Evolutionary conservation across 257 asterid genomes (phyloP).

Genomic region (Solanum habrochaites): DNA sequence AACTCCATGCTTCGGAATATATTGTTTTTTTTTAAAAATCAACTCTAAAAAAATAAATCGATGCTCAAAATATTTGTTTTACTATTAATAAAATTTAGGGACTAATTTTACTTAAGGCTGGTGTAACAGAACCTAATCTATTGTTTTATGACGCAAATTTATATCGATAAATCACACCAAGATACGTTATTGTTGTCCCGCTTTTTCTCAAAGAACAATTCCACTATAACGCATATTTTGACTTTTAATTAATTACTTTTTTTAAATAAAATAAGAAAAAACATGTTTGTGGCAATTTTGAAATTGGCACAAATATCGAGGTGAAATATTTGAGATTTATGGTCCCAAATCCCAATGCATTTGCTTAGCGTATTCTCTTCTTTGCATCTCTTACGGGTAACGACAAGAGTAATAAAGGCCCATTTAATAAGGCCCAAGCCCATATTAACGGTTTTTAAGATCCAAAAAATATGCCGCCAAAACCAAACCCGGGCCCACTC

Average conservation of each 20-base stretch:
- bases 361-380: not conserved
- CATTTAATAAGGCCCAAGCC: not conserved
- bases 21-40: too few species aligned
- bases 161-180: not conserved
- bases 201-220: not conserved
- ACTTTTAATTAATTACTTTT: not conserved
- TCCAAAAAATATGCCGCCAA: not conserved
- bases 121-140: not conserved
- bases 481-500: not conserved
- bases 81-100: too few species aligned
- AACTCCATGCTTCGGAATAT: too few species aligned
- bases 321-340: not conserved
- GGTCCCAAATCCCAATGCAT: not conserved
- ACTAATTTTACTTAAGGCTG: too few species aligned
- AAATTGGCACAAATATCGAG: not conserved
- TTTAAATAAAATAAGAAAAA: not conserved
- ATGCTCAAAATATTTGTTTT: too few species aligned
- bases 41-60: too few species aligned
- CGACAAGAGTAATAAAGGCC: not conserved
- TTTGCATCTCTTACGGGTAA: not conserved
- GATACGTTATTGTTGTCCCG: too few species aligned
- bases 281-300: not conserved
- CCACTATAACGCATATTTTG: not conserved
- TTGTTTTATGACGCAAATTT: not conserved
- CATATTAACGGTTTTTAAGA: not conserved